A percentile compares a stretch with the other conserved stretches of the same genome.
phyloP scores from a whole-genome alignment of 495 filamentous ascomycete genomes.

The Penicillium mononematosum region DNA sequence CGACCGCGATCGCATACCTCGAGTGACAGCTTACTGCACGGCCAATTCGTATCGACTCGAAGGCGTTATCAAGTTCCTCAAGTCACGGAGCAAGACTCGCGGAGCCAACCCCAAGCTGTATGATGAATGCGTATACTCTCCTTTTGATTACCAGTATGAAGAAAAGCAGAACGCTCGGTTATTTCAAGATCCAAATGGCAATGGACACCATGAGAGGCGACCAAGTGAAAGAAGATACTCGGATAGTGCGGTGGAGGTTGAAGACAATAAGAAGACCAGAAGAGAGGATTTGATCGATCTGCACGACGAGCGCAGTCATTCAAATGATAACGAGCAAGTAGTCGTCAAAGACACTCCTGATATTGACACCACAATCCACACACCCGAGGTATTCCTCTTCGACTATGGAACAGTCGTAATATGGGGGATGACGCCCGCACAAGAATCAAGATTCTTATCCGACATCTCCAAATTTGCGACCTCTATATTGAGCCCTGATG shows the following conservation, averaged over 20 bases:
- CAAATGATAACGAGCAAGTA: conserved; percentile 30
- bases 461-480: conserved; percentile 94
- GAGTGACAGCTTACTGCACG: conserved; percentile 96
- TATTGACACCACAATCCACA: conserved; percentile 71
- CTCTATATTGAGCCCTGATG: conserved; percentile 82
- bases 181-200: conserved; percentile 20
- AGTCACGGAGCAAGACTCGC: conserved; percentile 69
- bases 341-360: conserved; percentile 32
- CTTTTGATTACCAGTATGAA: conserved; percentile 69
- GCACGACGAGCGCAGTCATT: conserved; percentile 38
- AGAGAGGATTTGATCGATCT: conserved; percentile 57
- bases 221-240: conserved; percentile 63
- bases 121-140: conserved; percentile 95
- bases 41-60: conserved; percentile 88
- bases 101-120: conserved; percentile 85
- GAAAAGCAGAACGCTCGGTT: conserved; percentile 38
- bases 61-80: conserved; percentile 81
- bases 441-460: conserved; percentile 86
- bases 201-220: conserved; percentile 37
- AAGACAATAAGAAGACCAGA: conserved; percentile 48
- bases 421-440: conserved; percentile 87
- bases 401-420: conserved; percentile 99
- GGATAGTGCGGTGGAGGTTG: conserved; percentile 58
- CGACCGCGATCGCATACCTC: conserved; percentile 79
- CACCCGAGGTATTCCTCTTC: conserved; percentile 91